Evolutionary conservation across 1,284 basidiomycete genomes (phyloP).

Genomic region (Pascua guehoae): DNA sequence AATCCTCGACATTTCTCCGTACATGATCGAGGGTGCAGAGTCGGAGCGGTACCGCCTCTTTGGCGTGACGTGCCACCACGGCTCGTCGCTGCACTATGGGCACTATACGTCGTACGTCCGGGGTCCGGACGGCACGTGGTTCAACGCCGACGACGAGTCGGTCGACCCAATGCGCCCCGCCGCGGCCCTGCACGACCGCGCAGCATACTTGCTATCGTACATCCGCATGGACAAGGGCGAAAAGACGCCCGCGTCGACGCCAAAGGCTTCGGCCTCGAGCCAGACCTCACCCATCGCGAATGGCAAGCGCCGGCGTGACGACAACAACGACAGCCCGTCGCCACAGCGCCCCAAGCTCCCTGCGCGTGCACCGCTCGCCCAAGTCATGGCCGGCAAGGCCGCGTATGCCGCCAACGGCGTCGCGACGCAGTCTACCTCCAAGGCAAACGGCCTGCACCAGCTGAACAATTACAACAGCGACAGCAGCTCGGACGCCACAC

Average conservation of each 20-base stretch:
- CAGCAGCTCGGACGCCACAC: neutral
- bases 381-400: neutral
- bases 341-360: neutral
- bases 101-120: slow-evolving; percentile 92
- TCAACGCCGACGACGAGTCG: slow-evolving; percentile 88
- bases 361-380: neutral
- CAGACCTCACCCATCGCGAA: neutral
- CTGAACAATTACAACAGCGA: neutral
- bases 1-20: slow-evolving; percentile 67
- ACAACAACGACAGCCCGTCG: neutral
- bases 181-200: slow-evolving; percentile 63
- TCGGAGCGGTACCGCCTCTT: slow-evolving; percentile 70
- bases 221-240: slow-evolving; percentile 52
- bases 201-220: slow-evolving; percentile 93
- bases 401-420: no score
- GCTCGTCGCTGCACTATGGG: slow-evolving; percentile 86
- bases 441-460: neutral
- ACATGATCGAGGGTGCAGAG: slow-evolving; percentile 70
- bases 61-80: slow-evolving; percentile 89
- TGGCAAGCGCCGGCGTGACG: neutral
- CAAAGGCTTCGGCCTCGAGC: neutral
- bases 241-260: neutral
- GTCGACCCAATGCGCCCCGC: slow-evolving; percentile 53
- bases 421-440: neutral
- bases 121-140: slow-evolving; percentile 70